Evolutionary conservation across 352 stramenopile genomes (phyloP).

Genomic region (Thalassiosira allenii): DNA sequence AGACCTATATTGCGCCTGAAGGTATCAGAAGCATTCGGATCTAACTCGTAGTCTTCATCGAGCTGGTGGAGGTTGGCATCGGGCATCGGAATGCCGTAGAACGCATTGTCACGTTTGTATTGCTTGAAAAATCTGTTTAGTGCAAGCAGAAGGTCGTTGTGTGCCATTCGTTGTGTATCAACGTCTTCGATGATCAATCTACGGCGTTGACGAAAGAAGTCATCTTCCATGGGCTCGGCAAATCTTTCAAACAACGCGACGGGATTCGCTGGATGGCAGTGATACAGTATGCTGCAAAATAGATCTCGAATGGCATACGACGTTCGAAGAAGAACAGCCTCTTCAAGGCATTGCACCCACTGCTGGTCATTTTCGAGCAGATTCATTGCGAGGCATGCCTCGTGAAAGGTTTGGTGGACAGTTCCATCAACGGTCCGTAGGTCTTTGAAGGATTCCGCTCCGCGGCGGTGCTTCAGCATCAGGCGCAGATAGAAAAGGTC

Average conservation of each 20-base stretch:
- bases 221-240: constrained; percentile 17
- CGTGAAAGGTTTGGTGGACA: background rate
- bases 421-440: constrained; percentile 8
- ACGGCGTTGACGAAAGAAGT: constrained; percentile 16
- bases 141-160: constrained; percentile 8
- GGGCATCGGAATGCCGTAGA: constrained; percentile 1
- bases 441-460: background rate
- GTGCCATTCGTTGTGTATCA: background rate
- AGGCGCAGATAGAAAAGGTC: background rate
- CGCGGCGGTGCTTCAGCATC: constrained; percentile 16
- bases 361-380: constrained; percentile 5
- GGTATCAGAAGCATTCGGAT: background rate
- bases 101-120: background rate
- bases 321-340: background rate
- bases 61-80: background rate
- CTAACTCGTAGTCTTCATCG: constrained; percentile 2
- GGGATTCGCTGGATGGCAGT: constrained; percentile 27
- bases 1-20: constrained; percentile 6
- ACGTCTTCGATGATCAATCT: constrained; percentile 2
- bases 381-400: constrained; percentile 9
- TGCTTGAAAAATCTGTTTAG: background rate
- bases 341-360: constrained; percentile 18
- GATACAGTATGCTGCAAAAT: constrained; percentile 19
- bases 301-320: constrained; percentile 4
- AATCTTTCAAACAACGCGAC: constrained; percentile 7